Evolutionary conservation across 192 early-diverging fungal genomes (phyloP).

Genomic region (Piromyces sp.): DNA sequence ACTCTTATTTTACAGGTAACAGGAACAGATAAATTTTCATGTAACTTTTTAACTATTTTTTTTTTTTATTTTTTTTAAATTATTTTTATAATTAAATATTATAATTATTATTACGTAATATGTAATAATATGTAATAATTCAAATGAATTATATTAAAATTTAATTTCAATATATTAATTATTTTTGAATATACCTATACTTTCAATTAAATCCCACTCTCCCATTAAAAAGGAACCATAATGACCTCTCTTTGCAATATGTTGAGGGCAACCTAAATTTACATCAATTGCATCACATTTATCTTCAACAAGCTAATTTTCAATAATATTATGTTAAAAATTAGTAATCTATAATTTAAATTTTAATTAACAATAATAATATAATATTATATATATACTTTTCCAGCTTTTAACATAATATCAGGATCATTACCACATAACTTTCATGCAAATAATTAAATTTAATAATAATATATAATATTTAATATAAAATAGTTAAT

Average conservation of each 20-base stretch:
- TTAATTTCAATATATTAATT: no score
- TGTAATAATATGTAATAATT: no score
- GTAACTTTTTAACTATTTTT: constrained; percentile 45
- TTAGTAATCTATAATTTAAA: no score
- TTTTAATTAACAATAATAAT: no score
- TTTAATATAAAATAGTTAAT: no score
- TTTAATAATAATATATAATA: no score
- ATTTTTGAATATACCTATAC: constrained; percentile 10
- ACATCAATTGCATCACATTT: constrained; percentile 86
- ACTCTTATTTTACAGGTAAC: constrained; percentile 94
- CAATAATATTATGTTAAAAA: background rate
- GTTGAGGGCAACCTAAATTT: constrained; percentile 92
- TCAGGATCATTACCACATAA: constrained; percentile 96
- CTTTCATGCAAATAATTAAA: constrained; percentile 17
- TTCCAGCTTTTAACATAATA: constrained; percentile 59
- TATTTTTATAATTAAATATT: no score
- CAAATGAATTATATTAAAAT: no score
- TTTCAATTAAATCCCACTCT: constrained; percentile 68
- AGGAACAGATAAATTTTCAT: constrained; percentile 63
- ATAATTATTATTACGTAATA: no score
- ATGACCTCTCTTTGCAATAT: constrained; percentile 74
- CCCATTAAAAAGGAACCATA: constrained; percentile 91
- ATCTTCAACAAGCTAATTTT: constrained; percentile 38
- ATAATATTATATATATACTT: background rate
- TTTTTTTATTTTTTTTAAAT: no score